Conservation (phyloP, 148 eudicot species). For the Persicaria maculosa region DNA sequence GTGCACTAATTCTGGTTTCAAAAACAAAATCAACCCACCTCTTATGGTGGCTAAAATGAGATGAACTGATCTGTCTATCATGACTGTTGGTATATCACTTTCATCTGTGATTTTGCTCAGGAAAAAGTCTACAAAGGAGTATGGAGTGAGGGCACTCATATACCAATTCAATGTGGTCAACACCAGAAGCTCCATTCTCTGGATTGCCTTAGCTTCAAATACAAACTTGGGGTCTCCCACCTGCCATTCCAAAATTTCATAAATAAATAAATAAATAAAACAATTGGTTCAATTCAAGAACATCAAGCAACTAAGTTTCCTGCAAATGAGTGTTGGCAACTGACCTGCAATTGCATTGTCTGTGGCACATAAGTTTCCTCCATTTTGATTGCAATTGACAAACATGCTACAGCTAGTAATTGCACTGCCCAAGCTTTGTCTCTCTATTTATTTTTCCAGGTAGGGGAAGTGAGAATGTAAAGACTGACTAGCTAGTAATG, state of each 20-base stretch:
- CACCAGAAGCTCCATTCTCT: conserved; percentile 79
- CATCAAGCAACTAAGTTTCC: neutral
- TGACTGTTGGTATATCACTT: conserved; percentile 18
- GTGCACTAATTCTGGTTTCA: too few relatives aligned
- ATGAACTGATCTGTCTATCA: conserved; percentile 46
- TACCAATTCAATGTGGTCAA: conserved; percentile 69
- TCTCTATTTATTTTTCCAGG: conserved; percentile 25
- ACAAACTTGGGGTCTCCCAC: conserved; percentile 13
- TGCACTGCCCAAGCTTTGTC: conserved; percentile 66
- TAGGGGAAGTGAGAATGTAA: neutral
- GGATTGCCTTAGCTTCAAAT: conserved; percentile 68
- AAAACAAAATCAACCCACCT: conserved; percentile 32
- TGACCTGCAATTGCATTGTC: conserved; percentile 60
- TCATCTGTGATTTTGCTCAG: conserved; percentile 28
- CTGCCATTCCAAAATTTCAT: neutral
- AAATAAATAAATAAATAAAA: neutral
- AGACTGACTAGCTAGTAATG: neutral
- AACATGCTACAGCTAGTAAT: conserved; percentile 76
- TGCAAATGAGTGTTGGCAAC: neutral
- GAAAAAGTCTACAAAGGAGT: conserved; percentile 56
- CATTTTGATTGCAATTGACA: conserved; percentile 75
- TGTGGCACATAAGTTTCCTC: conserved; percentile 57
- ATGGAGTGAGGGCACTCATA: conserved; percentile 65
- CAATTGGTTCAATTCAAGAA: neutral
- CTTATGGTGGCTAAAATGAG: conserved; percentile 47